Evolutionary conservation across 2,329 filamentous ascomycete genomes (phyloP).

Genomic region (Nemania abortiva): DNA sequence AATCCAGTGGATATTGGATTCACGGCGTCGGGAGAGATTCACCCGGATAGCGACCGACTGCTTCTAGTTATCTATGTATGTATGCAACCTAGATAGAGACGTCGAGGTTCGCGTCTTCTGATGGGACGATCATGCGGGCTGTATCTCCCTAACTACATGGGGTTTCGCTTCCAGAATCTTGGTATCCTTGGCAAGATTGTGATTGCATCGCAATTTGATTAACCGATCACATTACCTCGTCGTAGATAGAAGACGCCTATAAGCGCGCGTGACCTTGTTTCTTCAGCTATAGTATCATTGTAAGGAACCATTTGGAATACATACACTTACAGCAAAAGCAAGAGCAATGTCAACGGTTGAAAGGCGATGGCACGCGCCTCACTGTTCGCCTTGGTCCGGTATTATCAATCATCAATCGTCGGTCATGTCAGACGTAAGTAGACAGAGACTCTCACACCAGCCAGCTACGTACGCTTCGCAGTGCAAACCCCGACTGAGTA

Average conservation of each 20-base stretch:
- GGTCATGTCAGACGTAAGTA: not conserved
- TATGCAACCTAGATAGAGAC: no score
- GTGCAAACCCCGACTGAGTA: not conserved
- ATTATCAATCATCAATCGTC: not conserved
- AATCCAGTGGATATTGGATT: not conserved
- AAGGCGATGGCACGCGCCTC: not conserved
- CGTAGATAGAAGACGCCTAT: not conserved
- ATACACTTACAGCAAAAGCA: not conserved
- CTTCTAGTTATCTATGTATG: no score
- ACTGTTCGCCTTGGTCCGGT: not conserved
- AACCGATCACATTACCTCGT: not conserved
- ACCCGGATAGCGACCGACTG: no score
- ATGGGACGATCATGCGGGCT: not conserved
- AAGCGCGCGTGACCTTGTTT: not conserved
- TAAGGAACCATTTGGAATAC: not conserved
- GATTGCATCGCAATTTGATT: not conserved
- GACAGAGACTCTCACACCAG: not conserved
- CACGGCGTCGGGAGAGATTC: not conserved
- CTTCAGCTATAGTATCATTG: not conserved
- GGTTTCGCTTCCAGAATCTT: not conserved
- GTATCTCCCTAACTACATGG: not conserved
- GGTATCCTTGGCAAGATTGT: slow-evolving; percentile 1
- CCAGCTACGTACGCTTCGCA: not conserved
- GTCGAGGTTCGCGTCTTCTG: not conserved
- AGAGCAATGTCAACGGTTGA: not conserved